phyloP scores from a whole-genome alignment of 2,329 filamentous ascomycete genomes.

The Aspergillus sp. region DNA sequence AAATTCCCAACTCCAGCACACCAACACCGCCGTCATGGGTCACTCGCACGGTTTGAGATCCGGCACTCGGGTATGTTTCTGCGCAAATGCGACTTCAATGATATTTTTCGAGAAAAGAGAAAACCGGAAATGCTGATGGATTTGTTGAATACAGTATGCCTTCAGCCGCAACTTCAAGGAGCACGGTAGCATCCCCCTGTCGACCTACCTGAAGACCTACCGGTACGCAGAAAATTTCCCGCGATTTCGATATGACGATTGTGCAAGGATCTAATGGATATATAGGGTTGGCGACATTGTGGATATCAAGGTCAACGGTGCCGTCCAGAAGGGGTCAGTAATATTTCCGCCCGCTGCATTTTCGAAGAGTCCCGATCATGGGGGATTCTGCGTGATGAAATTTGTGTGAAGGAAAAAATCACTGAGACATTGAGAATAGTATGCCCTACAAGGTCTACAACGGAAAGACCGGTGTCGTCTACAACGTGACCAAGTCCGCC shows the following conservation, averaged over 20 bases:
- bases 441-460: slow-evolving; percentile 99
- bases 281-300: slow-evolving; percentile 93
- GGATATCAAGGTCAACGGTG: slow-evolving; percentile 98
- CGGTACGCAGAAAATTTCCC: slow-evolving; percentile 52
- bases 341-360: slow-evolving; percentile 16
- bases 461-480: slow-evolving; percentile 96
- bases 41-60: slow-evolving; percentile 81
- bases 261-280: slow-evolving; percentile 41
- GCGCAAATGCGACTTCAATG: slow-evolving; percentile 1
- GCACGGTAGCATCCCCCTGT: slow-evolving; percentile 89
- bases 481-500: slow-evolving; percentile 98
- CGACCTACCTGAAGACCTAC: slow-evolving; percentile 93
- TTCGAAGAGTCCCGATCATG: neutral
- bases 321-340: slow-evolving; percentile 92
- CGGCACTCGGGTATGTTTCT: slow-evolving; percentile 70
- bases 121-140: slow-evolving; percentile 24
- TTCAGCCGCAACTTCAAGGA: slow-evolving; percentile 93
- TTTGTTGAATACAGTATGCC: slow-evolving; percentile 60
- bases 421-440: slow-evolving; percentile 47
- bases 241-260: slow-evolving; percentile 12
- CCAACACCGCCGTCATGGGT: slow-evolving; percentile 67
- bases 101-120: slow-evolving; percentile 6
- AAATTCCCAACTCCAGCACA: slow-evolving; percentile 34
- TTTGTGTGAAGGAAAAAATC: slow-evolving; percentile 11
- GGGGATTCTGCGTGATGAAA: slow-evolving; percentile 1